These are phyloP conservation scores for Ochromonas danica DNA, from an alignment of 108 stramenopile genomes.

Conservation along the genomic window DNA sequence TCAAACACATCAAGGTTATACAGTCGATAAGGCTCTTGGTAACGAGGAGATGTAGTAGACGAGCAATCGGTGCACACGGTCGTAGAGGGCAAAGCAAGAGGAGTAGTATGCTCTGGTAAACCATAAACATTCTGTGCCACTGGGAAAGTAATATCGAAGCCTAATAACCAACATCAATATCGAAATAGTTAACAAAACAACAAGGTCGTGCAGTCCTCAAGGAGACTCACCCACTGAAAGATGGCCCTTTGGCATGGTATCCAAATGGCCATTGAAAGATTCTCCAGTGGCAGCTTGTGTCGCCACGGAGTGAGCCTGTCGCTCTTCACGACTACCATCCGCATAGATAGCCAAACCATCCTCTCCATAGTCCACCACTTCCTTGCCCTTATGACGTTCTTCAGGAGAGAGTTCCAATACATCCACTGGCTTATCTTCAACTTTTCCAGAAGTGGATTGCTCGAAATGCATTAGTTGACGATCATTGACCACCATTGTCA, in stretches of 20 bases:
- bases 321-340: conserved; percentile 52
- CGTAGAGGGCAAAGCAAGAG: conserved; percentile 78
- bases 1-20: conserved; percentile 99
- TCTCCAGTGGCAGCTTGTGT: conserved; percentile 50
- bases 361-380: conserved; percentile 53
- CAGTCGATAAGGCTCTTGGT: conserved; percentile 92
- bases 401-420: not conserved
- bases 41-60: conserved; percentile 46
- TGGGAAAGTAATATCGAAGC: too few relatives aligned
- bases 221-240: conserved; percentile 91
- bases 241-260: conserved; percentile 83
- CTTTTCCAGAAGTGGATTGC: not conserved
- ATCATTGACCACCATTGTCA: conserved; percentile 44
- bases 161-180: too few relatives aligned
- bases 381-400: conserved; percentile 48
- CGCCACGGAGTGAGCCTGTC: too few relatives aligned
- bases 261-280: conserved; percentile 78
- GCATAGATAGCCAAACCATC: conserved; percentile 55
- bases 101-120: conserved; percentile 93
- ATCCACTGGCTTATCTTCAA: conserved; percentile 5
- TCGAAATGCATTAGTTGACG: conserved; percentile 6
- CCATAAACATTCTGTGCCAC: conserved; percentile 70
- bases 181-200: too few relatives aligned
- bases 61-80: conserved; percentile 53
- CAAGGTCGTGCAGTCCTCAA: too few relatives aligned